Conservation (phyloP, 2,329 filamentous ascomycete species). For the Aureobasidium sp. region DNA sequence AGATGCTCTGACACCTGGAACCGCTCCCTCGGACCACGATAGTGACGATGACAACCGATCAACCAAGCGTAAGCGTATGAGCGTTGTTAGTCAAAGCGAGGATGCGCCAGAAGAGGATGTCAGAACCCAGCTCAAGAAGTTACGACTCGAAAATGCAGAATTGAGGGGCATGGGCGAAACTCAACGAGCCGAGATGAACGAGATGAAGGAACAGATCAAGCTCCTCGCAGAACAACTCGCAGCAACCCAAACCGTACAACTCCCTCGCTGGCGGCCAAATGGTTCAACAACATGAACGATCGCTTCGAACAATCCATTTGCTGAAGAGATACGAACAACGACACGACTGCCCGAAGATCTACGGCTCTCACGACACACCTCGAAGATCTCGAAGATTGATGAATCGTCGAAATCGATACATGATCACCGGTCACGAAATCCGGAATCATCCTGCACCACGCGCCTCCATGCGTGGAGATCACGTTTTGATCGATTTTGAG, state of each 20-base stretch:
- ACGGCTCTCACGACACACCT: not conserved
- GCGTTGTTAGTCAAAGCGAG: not conserved
- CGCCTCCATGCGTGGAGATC: not conserved
- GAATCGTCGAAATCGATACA: not conserved
- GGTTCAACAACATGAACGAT: not conserved
- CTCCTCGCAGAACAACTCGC: not conserved
- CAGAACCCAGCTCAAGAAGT: constrained; percentile 29
- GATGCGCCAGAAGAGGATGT: constrained; percentile 24
- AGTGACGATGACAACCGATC: constrained; percentile 5
- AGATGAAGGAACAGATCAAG: not conserved
- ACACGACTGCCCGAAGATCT: not conserved
- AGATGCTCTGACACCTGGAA: constrained; percentile 16
- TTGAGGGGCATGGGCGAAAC: not conserved
- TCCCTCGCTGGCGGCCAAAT: not conserved
- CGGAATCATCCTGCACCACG: not conserved
- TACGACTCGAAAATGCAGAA: constrained; percentile 32
- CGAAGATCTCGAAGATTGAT: not conserved
- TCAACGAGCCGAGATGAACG: not conserved
- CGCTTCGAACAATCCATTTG: not conserved
- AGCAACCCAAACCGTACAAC: not conserved
- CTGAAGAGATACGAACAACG: not conserved
- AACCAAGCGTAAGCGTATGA: constrained; percentile 9
- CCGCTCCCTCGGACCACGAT: constrained; percentile 17
- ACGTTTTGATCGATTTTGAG: not conserved
- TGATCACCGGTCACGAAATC: not conserved